Evolutionary conservation across 2,329 filamentous ascomycete genomes (phyloP).

Genomic region (Colletotrichum salicis): DNA sequence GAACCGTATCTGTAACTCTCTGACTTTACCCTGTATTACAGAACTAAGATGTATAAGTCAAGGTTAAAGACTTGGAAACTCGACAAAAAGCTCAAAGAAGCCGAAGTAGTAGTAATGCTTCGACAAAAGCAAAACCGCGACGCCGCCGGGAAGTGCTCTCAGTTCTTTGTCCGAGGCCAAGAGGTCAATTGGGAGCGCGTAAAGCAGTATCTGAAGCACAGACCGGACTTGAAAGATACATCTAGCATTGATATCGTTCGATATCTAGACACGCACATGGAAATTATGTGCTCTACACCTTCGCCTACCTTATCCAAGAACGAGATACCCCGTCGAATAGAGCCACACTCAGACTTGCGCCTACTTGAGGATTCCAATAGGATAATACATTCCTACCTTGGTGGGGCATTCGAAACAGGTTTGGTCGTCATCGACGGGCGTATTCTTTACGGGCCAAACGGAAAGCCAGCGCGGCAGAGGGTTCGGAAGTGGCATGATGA

Average conservation of each 20-base stretch:
- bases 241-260: not conserved
- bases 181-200: conserved; percentile 1
- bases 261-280: not conserved
- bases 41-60: conserved; percentile 19
- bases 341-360: not conserved
- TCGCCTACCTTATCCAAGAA: not conserved
- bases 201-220: not conserved
- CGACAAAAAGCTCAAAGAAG: conserved; percentile 27
- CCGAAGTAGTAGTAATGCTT: conserved; percentile 4
- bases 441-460: not conserved
- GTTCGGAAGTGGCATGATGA: not conserved
- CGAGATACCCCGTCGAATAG: not conserved
- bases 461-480: not conserved
- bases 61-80: conserved; percentile 9
- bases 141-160: not conserved
- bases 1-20: no score
- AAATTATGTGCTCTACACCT: conserved; percentile 1
- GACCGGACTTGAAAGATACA: not conserved
- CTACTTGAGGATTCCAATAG: not conserved
- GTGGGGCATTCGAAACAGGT: not conserved
- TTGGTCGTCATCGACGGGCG: not conserved
- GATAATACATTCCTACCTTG: not conserved
- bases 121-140: conserved; percentile 12
- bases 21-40: not conserved
- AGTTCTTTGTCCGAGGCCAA: conserved; percentile 9